phyloP scores from a whole-genome alignment of 345 rosid species.

The Pistacia integerrima region DNA sequence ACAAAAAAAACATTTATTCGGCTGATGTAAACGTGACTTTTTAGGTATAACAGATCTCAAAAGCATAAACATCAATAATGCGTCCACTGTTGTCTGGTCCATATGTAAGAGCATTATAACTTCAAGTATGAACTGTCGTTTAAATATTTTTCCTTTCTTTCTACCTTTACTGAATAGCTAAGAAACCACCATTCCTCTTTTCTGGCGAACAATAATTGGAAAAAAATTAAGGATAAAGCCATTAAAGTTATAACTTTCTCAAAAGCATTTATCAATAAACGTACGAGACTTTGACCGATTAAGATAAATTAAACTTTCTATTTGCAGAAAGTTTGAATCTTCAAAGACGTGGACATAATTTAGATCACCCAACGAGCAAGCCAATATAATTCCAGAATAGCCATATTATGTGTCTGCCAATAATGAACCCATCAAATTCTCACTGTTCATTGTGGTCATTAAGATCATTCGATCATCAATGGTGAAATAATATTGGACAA shows the following conservation, averaged over 20 bases:
- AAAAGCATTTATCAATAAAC: neutral
- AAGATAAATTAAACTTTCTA: constrained; percentile 4
- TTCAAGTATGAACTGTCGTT: too few relatives aligned
- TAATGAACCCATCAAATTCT: constrained; percentile 16
- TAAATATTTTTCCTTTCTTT: neutral
- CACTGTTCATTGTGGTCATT: constrained; percentile 19
- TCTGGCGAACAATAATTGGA: neutral
- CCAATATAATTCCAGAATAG: constrained; percentile 8
- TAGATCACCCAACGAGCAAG: constrained; percentile 12
- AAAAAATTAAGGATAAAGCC: neutral
- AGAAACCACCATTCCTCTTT: constrained; percentile 11
- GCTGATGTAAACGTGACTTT: too few relatives aligned
- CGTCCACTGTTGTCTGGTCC: neutral
- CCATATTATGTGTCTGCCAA: constrained; percentile 1
- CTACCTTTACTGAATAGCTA: constrained; percentile 23
- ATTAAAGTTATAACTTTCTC: constrained; percentile 19
- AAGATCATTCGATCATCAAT: neutral
- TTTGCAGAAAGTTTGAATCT: constrained; percentile 26
- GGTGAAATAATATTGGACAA: neutral
- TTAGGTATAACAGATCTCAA: too few relatives aligned
- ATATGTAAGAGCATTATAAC: neutral
- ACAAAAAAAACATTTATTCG: too few relatives aligned
- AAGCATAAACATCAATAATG: too few relatives aligned
- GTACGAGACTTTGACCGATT: constrained; percentile 13
- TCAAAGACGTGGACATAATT: constrained; percentile 12